phyloP scores from a whole-genome alignment of 768 basidiomycete species.

The Pholiota microspora region DNA sequence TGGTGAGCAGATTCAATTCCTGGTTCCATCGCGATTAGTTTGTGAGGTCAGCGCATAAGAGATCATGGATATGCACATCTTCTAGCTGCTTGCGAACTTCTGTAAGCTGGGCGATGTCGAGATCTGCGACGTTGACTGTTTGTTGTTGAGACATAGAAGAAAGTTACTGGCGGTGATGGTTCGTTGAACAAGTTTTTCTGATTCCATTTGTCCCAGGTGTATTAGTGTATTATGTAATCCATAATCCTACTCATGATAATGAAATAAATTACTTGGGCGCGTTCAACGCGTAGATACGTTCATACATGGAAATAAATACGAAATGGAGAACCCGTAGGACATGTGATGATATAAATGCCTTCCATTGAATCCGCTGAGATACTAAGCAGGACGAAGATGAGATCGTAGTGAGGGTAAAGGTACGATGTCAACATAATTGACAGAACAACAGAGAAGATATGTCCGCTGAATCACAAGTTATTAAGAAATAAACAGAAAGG shows the following conservation, averaged over 20 bases:
- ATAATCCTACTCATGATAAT: no score
- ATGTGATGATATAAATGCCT: no score
- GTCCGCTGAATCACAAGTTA: neutral
- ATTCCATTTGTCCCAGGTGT: no score
- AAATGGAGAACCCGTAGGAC: no score
- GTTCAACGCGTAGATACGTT: no score
- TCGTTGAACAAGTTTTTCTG: no score
- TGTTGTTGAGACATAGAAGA: conserved; percentile 23
- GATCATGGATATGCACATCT: conserved; percentile 53
- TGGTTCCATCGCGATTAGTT: conserved; percentile 29
- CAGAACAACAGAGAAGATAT: neutral
- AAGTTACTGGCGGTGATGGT: no score
- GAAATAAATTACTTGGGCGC: no score
- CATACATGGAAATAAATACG: no score
- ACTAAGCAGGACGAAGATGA: neutral
- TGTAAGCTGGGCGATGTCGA: conserved; percentile 82
- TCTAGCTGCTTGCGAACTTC: conserved; percentile 93
- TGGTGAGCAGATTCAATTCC: conserved; percentile 92
- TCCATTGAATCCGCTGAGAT: neutral
- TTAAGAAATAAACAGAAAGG: neutral
- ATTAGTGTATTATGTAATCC: no score
- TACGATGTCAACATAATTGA: neutral
- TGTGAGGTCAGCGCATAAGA: neutral
- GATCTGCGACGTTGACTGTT: conserved; percentile 76
- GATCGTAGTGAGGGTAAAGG: neutral